Percentiles rank a stretch among this genome's conserved stretches.
Evolutionary conservation across 2,329 filamentous ascomycete species (phyloP).

Genomic region (Verticillium nonalfalfae): DNA sequence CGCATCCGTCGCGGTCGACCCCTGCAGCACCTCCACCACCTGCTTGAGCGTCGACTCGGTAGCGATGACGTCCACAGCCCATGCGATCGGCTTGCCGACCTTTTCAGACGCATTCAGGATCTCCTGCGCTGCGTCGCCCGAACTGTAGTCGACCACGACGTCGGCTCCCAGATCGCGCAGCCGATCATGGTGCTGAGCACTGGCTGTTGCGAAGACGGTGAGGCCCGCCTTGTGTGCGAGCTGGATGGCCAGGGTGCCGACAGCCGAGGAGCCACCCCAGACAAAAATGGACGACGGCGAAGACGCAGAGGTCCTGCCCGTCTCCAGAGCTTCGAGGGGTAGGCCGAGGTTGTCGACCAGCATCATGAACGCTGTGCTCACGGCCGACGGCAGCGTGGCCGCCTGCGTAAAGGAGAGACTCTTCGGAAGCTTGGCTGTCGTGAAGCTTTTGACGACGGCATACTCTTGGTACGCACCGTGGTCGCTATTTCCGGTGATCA

Average conservation of each 20-base stretch:
- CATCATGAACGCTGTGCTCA: constrained; percentile 1
- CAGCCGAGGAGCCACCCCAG: constrained; percentile 8
- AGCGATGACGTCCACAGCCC: constrained; percentile 8
- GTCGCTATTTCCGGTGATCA: neutral
- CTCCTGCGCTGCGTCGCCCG: neutral
- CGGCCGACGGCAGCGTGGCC: constrained; percentile 1
- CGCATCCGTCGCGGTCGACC: neutral
- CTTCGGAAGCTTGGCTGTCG: neutral
- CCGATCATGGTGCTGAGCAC: constrained; percentile 9
- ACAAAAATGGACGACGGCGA: constrained; percentile 4
- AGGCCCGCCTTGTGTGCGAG: constrained; percentile 10
- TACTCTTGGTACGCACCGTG: constrained; percentile 5
- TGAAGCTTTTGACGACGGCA: neutral
- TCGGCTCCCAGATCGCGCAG: constrained; percentile 10
- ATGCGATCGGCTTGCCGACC: neutral
- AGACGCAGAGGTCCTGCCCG: neutral
- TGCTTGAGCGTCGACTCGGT: neutral
- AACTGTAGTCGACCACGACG: constrained; percentile 10
- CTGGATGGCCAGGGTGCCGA: constrained; percentile 10
- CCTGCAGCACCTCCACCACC: neutral
- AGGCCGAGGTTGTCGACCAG: constrained; percentile 2
- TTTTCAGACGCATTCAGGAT: neutral
- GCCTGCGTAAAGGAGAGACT: neutral
- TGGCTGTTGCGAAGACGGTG: constrained; percentile 10
- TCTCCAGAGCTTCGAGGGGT: neutral